A percentile compares a stretch with the other conserved stretches of the same genome.
phyloP scores from a whole-genome alignment of 257 asterid genomes.

The Solanum pinnatisectum region DNA sequence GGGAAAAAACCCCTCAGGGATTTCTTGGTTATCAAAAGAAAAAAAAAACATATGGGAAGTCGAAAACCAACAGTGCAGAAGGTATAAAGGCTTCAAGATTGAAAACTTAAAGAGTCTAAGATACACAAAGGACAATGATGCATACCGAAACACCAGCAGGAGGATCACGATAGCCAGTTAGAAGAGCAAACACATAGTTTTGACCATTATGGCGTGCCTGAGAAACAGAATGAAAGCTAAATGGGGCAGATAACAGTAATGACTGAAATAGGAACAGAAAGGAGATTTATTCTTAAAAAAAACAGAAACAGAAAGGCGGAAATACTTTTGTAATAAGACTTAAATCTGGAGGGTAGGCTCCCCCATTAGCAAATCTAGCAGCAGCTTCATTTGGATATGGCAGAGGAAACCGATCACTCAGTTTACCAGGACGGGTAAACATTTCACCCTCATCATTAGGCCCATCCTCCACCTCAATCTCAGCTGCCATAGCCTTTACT shows the following conservation, averaged over 20 bases:
- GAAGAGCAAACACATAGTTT: slow-evolving; percentile 61
- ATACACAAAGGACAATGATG: neutral
- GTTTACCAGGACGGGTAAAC: slow-evolving; percentile 87
- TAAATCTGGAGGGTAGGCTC: slow-evolving; percentile 92
- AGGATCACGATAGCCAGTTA: slow-evolving; percentile 76
- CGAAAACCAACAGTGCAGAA: neutral
- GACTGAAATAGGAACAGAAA: neutral
- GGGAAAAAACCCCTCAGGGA: neutral
- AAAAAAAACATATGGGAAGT: neutral
- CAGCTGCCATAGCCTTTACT: slow-evolving; percentile 91
- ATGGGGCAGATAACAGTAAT: neutral
- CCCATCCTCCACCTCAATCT: slow-evolving; percentile 86
- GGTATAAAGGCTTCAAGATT: neutral
- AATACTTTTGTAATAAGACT: slow-evolving; percentile 80
- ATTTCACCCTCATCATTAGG: slow-evolving; percentile 96
- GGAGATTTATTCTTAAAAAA: neutral
- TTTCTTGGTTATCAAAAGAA: neutral
- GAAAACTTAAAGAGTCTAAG: slow-evolving; percentile 1
- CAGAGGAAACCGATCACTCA: slow-evolving; percentile 84
- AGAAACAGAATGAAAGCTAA: neutral
- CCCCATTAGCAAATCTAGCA: slow-evolving; percentile 92
- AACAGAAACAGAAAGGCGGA: neutral
- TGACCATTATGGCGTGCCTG: slow-evolving; percentile 80
- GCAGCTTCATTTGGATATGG: slow-evolving; percentile 82
- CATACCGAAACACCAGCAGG: slow-evolving; percentile 69